phyloP scores from a whole-genome alignment of 352 stramenopile genomes.

The Phytophthora constricta region DNA sequence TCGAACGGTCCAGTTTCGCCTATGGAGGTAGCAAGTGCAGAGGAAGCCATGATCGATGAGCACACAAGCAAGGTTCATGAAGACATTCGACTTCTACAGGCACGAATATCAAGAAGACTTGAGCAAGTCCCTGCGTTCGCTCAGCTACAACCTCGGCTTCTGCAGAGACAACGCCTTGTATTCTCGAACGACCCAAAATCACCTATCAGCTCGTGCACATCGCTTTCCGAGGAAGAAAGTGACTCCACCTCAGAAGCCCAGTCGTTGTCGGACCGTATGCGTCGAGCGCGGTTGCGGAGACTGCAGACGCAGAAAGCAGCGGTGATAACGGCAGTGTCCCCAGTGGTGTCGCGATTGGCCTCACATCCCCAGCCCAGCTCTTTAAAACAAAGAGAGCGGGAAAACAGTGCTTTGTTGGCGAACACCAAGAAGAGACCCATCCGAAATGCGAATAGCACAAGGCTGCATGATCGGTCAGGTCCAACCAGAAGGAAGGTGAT shows the following conservation, averaged over 20 bases:
- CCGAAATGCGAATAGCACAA: slow-evolving; percentile 17
- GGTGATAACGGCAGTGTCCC: slow-evolving; percentile 19
- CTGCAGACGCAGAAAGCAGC: slow-evolving; percentile 31
- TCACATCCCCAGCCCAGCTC: not conserved
- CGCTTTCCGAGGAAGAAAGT: slow-evolving; percentile 38
- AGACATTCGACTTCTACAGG: slow-evolving; percentile 73
- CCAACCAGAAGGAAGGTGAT: slow-evolving; percentile 17
- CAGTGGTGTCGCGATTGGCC: slow-evolving; percentile 19
- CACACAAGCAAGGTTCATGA: slow-evolving; percentile 75
- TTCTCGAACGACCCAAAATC: slow-evolving; percentile 12
- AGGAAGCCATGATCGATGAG: slow-evolving; percentile 58
- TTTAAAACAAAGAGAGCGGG: slow-evolving; percentile 13
- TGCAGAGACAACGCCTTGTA: slow-evolving; percentile 3
- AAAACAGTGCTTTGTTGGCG: slow-evolving; percentile 15
- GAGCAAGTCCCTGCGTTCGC: slow-evolving; percentile 41
- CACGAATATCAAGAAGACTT: slow-evolving; percentile 66
- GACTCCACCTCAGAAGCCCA: slow-evolving; percentile 18
- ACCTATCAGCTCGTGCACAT: slow-evolving; percentile 40
- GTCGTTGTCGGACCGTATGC: slow-evolving; percentile 17
- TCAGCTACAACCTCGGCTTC: slow-evolving; percentile 8
- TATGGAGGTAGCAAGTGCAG: not conserved
- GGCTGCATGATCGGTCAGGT: not conserved
- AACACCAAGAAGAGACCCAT: slow-evolving; percentile 24
- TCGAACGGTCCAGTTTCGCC: not conserved
- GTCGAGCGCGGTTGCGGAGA: slow-evolving; percentile 24